These are phyloP conservation scores for Alternaria dauci DNA, from an alignment of 2,329 filamentous ascomycete genomes.

Conservation along the genomic window DNA sequence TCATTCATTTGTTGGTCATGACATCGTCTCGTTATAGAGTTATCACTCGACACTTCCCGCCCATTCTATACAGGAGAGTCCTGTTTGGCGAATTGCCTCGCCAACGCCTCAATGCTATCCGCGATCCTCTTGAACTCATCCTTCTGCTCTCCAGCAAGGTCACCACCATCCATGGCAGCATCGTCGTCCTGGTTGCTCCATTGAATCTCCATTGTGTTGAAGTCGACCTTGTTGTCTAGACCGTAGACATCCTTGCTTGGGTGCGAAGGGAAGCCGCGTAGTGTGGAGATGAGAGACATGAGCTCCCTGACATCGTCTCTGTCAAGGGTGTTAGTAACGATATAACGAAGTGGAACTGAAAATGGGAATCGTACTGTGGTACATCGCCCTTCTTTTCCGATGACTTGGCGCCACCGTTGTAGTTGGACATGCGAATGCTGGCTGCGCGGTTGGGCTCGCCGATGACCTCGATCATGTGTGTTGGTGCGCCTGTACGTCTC, in stretches of 20 bases:
- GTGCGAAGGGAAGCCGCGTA: slow-evolving; percentile 54
- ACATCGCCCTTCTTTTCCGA: slow-evolving; percentile 52
- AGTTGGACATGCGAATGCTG: slow-evolving; percentile 42
- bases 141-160: slow-evolving; percentile 53
- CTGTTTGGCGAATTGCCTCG: slow-evolving; percentile 53
- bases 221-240: slow-evolving; percentile 50
- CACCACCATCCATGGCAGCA: slow-evolving; percentile 40
- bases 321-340: neutral
- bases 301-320: slow-evolving; percentile 55
- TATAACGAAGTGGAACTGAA: neutral
- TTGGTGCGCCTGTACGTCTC: slow-evolving; percentile 23
- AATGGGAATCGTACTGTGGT: slow-evolving; percentile 29
- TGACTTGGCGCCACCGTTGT: slow-evolving; percentile 42
- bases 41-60: neutral
- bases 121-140: slow-evolving; percentile 54
- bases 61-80: slow-evolving; percentile 45
- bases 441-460: slow-evolving; percentile 54
- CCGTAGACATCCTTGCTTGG: slow-evolving; percentile 53
- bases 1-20: neutral
- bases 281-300: slow-evolving; percentile 46
- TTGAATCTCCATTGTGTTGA: slow-evolving; percentile 55
- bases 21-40: neutral
- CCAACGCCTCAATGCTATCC: slow-evolving; percentile 55
- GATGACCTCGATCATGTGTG: slow-evolving; percentile 50
- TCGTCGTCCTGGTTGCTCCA: slow-evolving; percentile 54